Evolutionary conservation across 2,329 filamentous ascomycete species (phyloP), one percentile per base, ranked within the genome.

Genomic region (Simplicillium sp.): DNA sequence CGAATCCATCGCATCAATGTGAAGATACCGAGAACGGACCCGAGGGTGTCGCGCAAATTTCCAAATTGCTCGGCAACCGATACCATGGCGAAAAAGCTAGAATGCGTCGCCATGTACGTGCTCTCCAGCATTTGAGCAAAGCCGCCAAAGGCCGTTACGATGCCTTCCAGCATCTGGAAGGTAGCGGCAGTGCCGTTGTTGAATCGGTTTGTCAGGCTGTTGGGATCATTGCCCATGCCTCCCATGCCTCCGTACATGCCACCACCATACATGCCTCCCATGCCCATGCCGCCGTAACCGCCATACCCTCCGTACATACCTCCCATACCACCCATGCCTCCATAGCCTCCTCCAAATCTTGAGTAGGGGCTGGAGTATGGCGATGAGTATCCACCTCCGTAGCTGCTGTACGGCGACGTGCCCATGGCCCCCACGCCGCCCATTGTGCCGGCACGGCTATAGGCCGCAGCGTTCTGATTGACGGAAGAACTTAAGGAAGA

Each of bases 61-160:
- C 88, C 85, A 53, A 98, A 94, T 61, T 98, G 92, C 61, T 98
- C 94, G 38, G 92, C 92, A 32, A 98, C 94, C 8, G 90, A 92
- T 32, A 98, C 86, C 89, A 98, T 97, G 41, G 92, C 89, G 56
- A 97, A 98, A 64, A 98, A 98, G 40, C 87, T 95, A 6, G 89
- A 96, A 64, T 98, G 92, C 1, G 92, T 98, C 25, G 94, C 92
- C 94, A 98, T 98, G 55, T 96, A 98, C 11, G 92, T 97, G 69
- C 92, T 97, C 66, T 98, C 92, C 20, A 98, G 74, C 92, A 98
- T 98, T 68, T 98, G 92, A 11, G 94, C 87, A 58, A 98, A 97
- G 1, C 94, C 92, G 15, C 89, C 89, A 68, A 98, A 98, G 3
- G 92, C 89, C 17, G 87, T 87, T 12, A 98, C 92, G 43, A 98